These are phyloP conservation scores for Ophiostoma triangulosporum DNA, from an alignment of 2,329 filamentous ascomycete genomes.

Conservation along the genomic window DNA sequence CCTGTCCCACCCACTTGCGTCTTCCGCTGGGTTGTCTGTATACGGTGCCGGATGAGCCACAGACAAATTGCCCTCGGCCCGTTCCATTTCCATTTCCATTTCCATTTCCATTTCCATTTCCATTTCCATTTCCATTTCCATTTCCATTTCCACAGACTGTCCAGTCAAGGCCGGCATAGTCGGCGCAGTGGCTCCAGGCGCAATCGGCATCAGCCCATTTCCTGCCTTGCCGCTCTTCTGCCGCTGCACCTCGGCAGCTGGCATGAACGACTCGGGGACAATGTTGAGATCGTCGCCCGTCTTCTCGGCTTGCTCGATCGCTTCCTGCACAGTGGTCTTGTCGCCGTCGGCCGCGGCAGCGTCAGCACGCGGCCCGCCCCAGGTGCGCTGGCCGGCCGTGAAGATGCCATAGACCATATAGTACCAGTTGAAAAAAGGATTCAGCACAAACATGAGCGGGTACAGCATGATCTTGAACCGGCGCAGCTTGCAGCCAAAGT, in stretches of 20 bases:
- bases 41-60: not conserved
- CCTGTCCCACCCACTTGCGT: not conserved
- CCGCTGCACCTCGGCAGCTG: conserved; percentile 31
- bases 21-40: not conserved
- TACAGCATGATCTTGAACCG: conserved; percentile 93
- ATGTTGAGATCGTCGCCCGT: conserved; percentile 82
- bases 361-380: conserved; percentile 87
- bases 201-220: conserved; percentile 3
- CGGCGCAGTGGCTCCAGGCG: not conserved
- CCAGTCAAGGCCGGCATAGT: not conserved
- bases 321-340: conserved; percentile 64
- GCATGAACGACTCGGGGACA: conserved; percentile 71
- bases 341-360: conserved; percentile 64
- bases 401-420: conserved; percentile 98
- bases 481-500: conserved; percentile 76
- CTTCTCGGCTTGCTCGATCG: conserved; percentile 66
- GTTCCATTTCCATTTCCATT: not conserved
- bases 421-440: conserved; percentile 95
- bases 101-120: too few species aligned
- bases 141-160: too few species aligned
- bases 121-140: too few species aligned
- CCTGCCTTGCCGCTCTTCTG: conserved; percentile 18
- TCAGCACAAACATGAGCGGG: conserved; percentile 86
- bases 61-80: not conserved
- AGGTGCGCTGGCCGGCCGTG: conserved; percentile 85